phyloP scores from a whole-genome alignment of 179 eudicot species.

The Drosera spatulata region DNA sequence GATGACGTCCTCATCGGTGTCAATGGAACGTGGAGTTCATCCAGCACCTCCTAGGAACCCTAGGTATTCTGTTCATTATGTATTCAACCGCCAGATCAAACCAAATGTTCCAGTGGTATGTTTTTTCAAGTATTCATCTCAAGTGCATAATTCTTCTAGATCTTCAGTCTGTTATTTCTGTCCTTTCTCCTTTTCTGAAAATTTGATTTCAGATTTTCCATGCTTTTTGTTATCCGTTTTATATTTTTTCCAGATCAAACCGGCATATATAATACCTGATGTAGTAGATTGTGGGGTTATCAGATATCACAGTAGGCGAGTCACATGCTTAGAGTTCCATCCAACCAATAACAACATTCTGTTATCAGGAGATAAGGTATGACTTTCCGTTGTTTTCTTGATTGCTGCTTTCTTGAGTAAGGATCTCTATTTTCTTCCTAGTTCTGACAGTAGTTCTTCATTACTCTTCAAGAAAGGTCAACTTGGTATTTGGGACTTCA shows the following conservation, averaged over 20 bases:
- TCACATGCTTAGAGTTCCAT: slow-evolving; percentile 94
- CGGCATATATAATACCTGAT: slow-evolving; percentile 66
- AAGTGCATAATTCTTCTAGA: too few species aligned
- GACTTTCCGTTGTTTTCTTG: too few species aligned
- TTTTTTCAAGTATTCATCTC: background rate
- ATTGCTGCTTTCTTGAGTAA: background rate
- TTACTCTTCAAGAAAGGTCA: slow-evolving; percentile 74
- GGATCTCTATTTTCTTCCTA: background rate
- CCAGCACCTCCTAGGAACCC: slow-evolving; percentile 62
- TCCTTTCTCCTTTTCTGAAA: too few species aligned
- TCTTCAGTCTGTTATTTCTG: too few species aligned
- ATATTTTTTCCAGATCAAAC: slow-evolving; percentile 45
- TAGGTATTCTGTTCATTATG: slow-evolving; percentile 48
- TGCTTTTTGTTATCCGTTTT: too few species aligned
- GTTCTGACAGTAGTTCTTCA: background rate
- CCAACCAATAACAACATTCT: slow-evolving; percentile 72
- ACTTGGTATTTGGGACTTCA: slow-evolving; percentile 95
- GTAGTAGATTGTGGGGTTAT: slow-evolving; percentile 73
- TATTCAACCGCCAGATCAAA: slow-evolving; percentile 71
- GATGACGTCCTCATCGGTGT: slow-evolving; percentile 14
- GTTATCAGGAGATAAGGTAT: slow-evolving; percentile 92
- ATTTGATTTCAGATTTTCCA: too few species aligned
- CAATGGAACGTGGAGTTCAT: slow-evolving; percentile 70
- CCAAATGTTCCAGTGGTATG: slow-evolving; percentile 59
- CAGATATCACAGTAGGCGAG: slow-evolving; percentile 85